Percentiles rank a stretch among this genome's conserved stretches.
These are phyloP conservation scores for Boletales sp. DNA, from an alignment of 768 basidiomycete genomes.

Conservation along the genomic window DNA sequence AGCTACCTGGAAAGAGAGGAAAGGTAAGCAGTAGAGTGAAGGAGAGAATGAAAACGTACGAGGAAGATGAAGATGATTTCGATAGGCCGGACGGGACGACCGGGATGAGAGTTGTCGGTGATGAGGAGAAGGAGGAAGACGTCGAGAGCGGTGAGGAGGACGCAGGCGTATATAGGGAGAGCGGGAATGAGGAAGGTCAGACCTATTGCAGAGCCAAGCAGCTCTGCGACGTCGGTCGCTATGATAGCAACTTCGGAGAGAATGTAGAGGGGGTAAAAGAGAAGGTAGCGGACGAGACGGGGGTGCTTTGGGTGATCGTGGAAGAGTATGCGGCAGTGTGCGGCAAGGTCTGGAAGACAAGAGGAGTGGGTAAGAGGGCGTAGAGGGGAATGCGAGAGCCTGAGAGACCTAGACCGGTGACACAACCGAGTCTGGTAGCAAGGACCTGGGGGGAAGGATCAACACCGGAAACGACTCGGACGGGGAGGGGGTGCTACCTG, in stretches of 20 bases:
- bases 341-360: no score
- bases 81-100: slow-evolving; percentile 25
- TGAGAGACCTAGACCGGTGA: no score
- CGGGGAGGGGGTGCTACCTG: no score
- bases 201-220: slow-evolving; percentile 59
- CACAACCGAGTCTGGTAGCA: no score
- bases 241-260: slow-evolving; percentile 51
- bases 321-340: slow-evolving; percentile 12
- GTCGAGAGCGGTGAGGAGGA: slow-evolving; percentile 47
- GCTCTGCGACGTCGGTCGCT: slow-evolving; percentile 56
- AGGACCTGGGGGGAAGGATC: no score
- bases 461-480: no score
- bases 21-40: no score
- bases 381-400: no score
- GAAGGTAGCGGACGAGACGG: slow-evolving; percentile 33
- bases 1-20: no score
- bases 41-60: no score
- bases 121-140: slow-evolving; percentile 43
- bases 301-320: slow-evolving; percentile 41
- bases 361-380: no score
- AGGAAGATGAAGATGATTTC: no score
- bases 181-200: slow-evolving; percentile 49
- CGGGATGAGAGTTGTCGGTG: slow-evolving; percentile 31
- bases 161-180: slow-evolving; percentile 46
- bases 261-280: slow-evolving; percentile 46